phyloP scores from a whole-genome alignment of 176 grass and related monocot genomes.

The Juncus effusus region DNA sequence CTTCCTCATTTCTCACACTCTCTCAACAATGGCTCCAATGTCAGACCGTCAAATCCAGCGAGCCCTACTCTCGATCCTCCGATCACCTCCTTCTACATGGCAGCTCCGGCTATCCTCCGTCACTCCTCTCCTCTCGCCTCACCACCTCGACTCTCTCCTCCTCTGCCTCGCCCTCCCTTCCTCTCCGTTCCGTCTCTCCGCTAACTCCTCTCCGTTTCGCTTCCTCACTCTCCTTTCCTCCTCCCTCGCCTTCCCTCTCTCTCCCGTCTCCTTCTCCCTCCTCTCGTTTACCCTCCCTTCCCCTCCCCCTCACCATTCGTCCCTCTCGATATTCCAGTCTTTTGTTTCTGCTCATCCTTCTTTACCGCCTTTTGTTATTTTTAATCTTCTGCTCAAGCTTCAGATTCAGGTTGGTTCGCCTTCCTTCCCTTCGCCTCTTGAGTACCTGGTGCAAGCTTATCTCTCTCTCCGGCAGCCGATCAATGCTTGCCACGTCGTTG shows the following conservation, averaged over 20 bases:
- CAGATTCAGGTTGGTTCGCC: constrained; percentile 14
- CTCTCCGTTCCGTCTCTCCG: constrained; percentile 20
- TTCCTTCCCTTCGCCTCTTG: constrained; percentile 18
- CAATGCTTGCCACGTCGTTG: constrained; percentile 35
- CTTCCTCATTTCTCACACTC: too few species aligned
- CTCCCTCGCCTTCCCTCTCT: constrained; percentile 5
- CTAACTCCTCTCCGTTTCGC: constrained; percentile 28
- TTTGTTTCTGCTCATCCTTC: constrained; percentile 23
- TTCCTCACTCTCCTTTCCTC: constrained; percentile 28
- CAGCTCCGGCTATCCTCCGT: constrained; percentile 29
- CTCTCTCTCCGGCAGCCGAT: constrained; percentile 35
- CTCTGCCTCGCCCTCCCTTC: constrained; percentile 27
- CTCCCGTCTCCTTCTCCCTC: constrained; percentile 23
- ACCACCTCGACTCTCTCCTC: constrained; percentile 38
- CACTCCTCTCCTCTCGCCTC: constrained; percentile 30
- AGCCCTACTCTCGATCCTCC: constrained; percentile 29
- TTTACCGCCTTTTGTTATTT: not conserved
- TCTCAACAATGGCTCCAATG: constrained; percentile 5
- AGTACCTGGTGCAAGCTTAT: constrained; percentile 31
- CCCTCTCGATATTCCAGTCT: not conserved
- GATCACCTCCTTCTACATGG: constrained; percentile 33
- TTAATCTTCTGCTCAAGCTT: constrained; percentile 9
- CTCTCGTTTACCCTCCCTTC: constrained; percentile 15
- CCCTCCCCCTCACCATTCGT: not conserved
- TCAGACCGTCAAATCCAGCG: constrained; percentile 31